Base-by-base conservation (phyloP, 352 stramenopile species). In the Phytophthora pisi region DNA sequence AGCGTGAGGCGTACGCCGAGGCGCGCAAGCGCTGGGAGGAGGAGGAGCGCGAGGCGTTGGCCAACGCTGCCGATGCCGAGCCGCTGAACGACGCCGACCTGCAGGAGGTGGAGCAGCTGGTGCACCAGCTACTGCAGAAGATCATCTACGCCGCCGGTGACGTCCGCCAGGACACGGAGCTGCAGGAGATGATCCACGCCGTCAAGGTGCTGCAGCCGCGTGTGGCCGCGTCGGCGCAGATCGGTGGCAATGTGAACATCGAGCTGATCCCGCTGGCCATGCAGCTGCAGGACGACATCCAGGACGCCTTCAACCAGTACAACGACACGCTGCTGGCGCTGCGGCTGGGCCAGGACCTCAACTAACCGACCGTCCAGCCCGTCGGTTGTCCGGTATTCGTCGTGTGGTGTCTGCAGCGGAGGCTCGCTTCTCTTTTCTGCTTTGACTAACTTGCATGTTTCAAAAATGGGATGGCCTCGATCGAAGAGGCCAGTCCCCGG, bases 291-390 rank as follows among this genome's bases (percentile, higher is more conserved):
- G 89, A 96, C 69, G 87, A 96, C 70, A 96, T 96, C 66, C 85
- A 95, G 65, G 87, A 96, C 46, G 89, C 89, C 47, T 95, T 96
- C 74, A 95, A 91, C 77, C 89, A 96, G 84, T 96, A 96, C 84
- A 91, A 95, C 77, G 89, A 96, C 73, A 95, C 89, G 68, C 56
- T 96, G 47, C 61, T 96, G 70, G 89, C 89, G 30, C 81, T 96
- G 30, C 84, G 88, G 51, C 72, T 96, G 36, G 89, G 87, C 60
- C 89, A 93, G 75, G 89, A 95, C 68, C 83, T 91, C 64, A 90
- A 87, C 68, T 92, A 87, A 86, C 53, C 51, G 66, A 42, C 51
- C 55, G 62, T 40, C 34, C 34, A 40, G 34, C 34, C 13, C 16
- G 69, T 64, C 31, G 59, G 59, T 64, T 54, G 13, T 58, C 51